Base-by-base conservation (phyloP, 2,329 filamentous ascomycete genomes). In the Teratosphaeria viscida region DNA sequence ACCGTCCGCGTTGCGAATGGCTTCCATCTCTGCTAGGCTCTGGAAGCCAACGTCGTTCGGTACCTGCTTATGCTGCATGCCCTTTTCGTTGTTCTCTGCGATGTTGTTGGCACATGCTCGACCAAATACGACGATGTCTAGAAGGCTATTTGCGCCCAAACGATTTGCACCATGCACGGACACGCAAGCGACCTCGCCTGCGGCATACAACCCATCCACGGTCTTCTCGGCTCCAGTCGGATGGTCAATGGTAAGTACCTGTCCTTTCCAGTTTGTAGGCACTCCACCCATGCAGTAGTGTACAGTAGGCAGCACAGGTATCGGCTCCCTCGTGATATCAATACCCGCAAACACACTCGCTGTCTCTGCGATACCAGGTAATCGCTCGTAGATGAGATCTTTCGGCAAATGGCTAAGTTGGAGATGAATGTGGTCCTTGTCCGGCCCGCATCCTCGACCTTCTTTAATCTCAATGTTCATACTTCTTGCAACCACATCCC, bases 211-310 rank as follows among this genome's bases (percentile, higher is more conserved):
- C 0, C 77, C 78, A 47, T 75, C 70, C 1, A 80, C 77, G 8
- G 74, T 64, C 35, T 70, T 71, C 47, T 79, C 77, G 8, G 70
- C 66, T 1, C 75, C 74, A 0, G 73, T 70, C 8, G 35, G 54
- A 39, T 63, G 63, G 27, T 71, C 68, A 56, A 79, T 70, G 55
- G 75, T 71, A 3, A 80, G 64, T 10, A 79, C 77, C 60, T 80
- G 74, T 19, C 78, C 78, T 52, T 76, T 76, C 62, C 74, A 79
- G 56, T 80, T 79, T 2, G 78, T 80, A 7, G 78, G 77, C 12
- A 79, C 77, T 27, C 78, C 78, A 23, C 78, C 78, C 78, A 80
- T 80, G 62, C 76, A 78, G 62, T 80, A 80, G 63, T 80, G 78
- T 2, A 81, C 79, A 1, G 78, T 81, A 0, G 78, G 79, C 4